Evolutionary conservation across 257 asterid species (phyloP).

Genomic region (Fraxinus americana): DNA sequence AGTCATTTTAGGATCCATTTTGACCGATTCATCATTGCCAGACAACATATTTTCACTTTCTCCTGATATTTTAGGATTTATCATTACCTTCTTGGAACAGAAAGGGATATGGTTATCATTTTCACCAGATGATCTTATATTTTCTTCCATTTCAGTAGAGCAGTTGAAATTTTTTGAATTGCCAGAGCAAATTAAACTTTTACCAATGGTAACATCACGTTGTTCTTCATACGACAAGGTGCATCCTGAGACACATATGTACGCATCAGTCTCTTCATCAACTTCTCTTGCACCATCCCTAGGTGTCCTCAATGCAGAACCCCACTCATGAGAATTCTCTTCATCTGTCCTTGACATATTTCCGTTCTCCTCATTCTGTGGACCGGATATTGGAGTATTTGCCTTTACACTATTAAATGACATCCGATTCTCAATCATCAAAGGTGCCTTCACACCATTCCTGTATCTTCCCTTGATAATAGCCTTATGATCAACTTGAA

Average conservation of each 20-base stretch:
- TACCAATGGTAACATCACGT: constrained; percentile 3
- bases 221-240: background rate
- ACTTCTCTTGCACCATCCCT: constrained; percentile 1
- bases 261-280: background rate
- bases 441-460: constrained; percentile 24
- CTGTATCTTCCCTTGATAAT: constrained; percentile 25
- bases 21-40: constrained; percentile 10
- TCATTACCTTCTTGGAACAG: constrained; percentile 8
- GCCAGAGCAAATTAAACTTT: constrained; percentile 26
- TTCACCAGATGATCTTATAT: constrained; percentile 14
- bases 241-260: background rate
- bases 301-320: background rate
- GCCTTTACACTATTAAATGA: constrained; percentile 21
- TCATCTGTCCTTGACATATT: background rate
- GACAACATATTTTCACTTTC: constrained; percentile 12
- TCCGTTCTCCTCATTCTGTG: background rate
- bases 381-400: background rate
- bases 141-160: constrained; percentile 20
- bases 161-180: constrained; percentile 22
- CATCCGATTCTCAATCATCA: constrained; percentile 8
- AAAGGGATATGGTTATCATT: constrained; percentile 15
- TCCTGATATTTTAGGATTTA: constrained; percentile 17
- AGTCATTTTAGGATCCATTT: constrained; percentile 14
- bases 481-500: constrained; percentile 34
- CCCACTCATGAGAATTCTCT: constrained; percentile 19